Evolutionary conservation across 768 basidiomycete species (phyloP).

Genomic region (Lentinula guzmanii): DNA sequence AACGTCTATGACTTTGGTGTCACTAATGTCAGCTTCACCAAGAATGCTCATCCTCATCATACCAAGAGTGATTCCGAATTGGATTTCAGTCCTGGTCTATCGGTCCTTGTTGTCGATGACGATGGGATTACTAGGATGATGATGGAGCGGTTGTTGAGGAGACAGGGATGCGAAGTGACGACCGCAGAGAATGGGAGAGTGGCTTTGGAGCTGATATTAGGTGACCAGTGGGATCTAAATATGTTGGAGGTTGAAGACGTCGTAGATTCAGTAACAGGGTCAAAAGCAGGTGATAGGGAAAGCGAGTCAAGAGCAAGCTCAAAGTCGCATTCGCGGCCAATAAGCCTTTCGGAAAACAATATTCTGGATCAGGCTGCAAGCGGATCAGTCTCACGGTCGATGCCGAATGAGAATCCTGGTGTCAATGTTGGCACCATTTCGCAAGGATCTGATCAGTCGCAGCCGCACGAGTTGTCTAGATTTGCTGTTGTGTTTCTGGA

Average conservation of each 20-base stretch:
- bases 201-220: constrained; percentile 51
- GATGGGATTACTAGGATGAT: constrained; percentile 57
- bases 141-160: constrained; percentile 57
- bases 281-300: not conserved
- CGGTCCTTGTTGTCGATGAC: constrained; percentile 61
- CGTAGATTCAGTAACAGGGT: not conserved
- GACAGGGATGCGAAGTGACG: constrained; percentile 55
- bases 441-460: not conserved
- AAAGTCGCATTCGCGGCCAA: constrained; percentile 1
- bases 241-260: not conserved
- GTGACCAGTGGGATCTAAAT: constrained; percentile 12
- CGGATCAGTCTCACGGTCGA: not conserved
- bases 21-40: not conserved
- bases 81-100: not conserved
- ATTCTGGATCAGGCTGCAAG: not conserved
- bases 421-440: not conserved
- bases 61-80: not conserved
- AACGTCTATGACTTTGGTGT: not conserved
- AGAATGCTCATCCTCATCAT: not conserved
- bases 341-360: not conserved
- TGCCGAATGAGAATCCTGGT: not conserved
- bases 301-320: not conserved
- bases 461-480: not conserved
- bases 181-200: constrained; percentile 65
- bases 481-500: constrained; percentile 15